A percentile compares a stretch with the other conserved stretches of the same genome.
Conservation (phyloP, 2,329 filamentous ascomycete genomes). For the Trichoderma guizhouense region DNA sequence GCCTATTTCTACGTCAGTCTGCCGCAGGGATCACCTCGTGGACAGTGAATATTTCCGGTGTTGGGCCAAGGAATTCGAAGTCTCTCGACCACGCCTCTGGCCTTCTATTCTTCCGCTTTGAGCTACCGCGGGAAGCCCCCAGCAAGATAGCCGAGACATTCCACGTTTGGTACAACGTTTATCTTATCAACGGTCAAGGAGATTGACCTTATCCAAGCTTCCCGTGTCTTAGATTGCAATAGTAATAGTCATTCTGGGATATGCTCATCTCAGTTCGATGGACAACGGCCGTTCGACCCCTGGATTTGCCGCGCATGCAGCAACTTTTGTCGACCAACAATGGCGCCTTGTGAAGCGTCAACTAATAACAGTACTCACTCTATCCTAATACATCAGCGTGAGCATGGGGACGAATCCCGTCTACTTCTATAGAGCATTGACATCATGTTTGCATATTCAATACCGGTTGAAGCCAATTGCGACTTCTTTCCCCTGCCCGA, state of each 20-base stretch:
- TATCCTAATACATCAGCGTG: not conserved
- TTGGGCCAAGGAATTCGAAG: not conserved
- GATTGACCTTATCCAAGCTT: not conserved
- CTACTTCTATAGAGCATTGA: not conserved
- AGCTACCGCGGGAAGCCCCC: not conserved
- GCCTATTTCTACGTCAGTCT: not conserved
- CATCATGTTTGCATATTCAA: not conserved
- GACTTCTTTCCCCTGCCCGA: not conserved
- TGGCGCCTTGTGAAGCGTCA: not conserved
- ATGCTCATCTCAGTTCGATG: not conserved
- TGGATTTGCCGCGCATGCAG: no score
- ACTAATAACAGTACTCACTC: not conserved
- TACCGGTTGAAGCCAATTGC: not conserved
- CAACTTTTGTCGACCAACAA: not conserved
- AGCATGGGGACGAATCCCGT: not conserved
- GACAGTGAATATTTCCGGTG: not conserved
- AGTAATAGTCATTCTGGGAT: not conserved
- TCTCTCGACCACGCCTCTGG: not conserved
- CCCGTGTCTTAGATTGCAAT: not conserved
- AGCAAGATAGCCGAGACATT: not conserved
- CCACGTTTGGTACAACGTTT: not conserved
- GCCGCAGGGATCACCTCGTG: not conserved
- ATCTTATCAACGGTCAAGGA: not conserved
- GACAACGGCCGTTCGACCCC: not conserved
- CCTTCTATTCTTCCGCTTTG: no score